phyloP scores from a whole-genome alignment of 495 filamentous ascomycete genomes.

The Penicillium manginii region DNA sequence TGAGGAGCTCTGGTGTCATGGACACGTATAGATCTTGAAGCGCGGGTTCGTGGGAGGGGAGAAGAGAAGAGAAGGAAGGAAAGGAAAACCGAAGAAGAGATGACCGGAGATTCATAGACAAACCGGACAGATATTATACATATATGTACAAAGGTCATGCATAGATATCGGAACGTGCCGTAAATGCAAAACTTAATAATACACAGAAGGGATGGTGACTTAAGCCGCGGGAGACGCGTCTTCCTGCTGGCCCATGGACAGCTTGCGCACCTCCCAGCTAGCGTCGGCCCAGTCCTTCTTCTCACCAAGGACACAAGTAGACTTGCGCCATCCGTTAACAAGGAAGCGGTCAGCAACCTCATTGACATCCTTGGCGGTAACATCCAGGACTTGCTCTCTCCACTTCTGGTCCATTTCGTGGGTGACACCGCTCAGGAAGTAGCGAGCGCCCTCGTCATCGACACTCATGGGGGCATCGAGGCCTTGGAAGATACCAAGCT shows the following conservation, averaged over 20 bases:
- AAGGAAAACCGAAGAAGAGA: neutral
- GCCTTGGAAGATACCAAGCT: constrained; percentile 91
- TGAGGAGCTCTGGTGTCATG: constrained; percentile 44
- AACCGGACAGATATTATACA: constrained; percentile 21
- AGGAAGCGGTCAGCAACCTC: constrained; percentile 81
- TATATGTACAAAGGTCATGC: constrained; percentile 32
- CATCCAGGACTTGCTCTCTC: constrained; percentile 85
- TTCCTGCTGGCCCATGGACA: constrained; percentile 40
- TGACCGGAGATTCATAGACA: neutral
- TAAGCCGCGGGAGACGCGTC: constrained; percentile 20
- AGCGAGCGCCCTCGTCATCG: constrained; percentile 82
- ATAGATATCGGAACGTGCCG: constrained; percentile 10
- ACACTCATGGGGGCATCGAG: constrained; percentile 91
- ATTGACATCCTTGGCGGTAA: constrained; percentile 78
- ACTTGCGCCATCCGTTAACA: constrained; percentile 63
- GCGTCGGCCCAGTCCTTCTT: constrained; percentile 72
- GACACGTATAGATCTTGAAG: constrained; percentile 43
- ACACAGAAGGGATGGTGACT: constrained; percentile 15
- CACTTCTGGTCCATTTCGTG: constrained; percentile 88
- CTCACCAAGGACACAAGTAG: constrained; percentile 76
- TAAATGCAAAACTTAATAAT: constrained; percentile 21
- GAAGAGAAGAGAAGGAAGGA: neutral
- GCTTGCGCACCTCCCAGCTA: constrained; percentile 49
- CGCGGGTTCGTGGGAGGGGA: constrained; percentile 13
- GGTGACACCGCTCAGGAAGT: constrained; percentile 83